Base-by-base conservation (phyloP, 352 stramenopile species). In the Phytophthora megakarya region DNA sequence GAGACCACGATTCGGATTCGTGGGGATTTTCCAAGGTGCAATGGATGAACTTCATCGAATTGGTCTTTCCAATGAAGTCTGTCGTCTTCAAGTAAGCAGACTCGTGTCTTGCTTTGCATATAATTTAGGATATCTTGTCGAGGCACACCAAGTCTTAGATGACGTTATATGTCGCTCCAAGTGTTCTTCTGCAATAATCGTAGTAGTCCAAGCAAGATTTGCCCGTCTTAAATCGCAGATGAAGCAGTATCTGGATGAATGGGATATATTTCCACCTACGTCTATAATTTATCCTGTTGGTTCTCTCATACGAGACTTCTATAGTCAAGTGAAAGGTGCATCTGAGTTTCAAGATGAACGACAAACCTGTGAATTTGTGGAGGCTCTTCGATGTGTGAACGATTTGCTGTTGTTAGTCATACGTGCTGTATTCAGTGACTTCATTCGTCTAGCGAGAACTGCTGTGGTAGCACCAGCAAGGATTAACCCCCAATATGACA, bases 351-450 rank as follows among this genome's bases (percentile, higher is more conserved):
- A 49, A 47, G 23, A 67, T 21, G 64, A 72, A 21, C 38, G 47
- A 43, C 35, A 68, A 22, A 40, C 61, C 9, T 22, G 51, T 10
- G 52, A 44, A 2, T 66, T 70, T 23, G 33, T 68, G 13, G 57
- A 72, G 15, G 42, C 47, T 7, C 56, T 80, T 40, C 37, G 43
- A 47, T 26, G 38, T 15, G 33, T 72, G 21, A 59, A 62, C 19
- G 61, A 73, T 39, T 32, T 80, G 15, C 33, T 76, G 26, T n/a
- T 69, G 11, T 19, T 65, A 15, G 35, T 78, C 13, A 30, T 75
- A 32, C 66, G 33, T 12, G 30, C 56, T 33, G 32, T 33, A 12
- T 59, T 66, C 12, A 33, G 18, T 16, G 70, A 80, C 35, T 78
- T 72, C 50, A 23, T 69, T 26, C 32, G 32, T 44, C 47, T 61